Conservation (phyloP, 306 rosid species). For the Pterocarpus santalinus region DNA sequence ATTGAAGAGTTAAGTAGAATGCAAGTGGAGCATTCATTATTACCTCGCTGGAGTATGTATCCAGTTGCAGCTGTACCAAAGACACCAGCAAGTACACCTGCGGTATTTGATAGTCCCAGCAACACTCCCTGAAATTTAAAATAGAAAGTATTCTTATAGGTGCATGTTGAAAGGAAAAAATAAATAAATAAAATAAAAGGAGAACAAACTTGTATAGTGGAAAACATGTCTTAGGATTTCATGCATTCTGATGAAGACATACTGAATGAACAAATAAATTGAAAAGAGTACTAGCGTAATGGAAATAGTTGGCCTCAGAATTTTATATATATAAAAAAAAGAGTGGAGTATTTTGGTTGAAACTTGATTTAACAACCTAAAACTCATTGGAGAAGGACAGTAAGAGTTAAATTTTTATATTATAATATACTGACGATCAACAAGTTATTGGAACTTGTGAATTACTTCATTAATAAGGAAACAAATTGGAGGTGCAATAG, state of each 20-base stretch:
- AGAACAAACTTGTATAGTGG: conserved; percentile 7
- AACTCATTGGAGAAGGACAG: not conserved
- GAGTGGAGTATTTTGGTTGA: not conserved
- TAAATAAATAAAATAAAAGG: conserved; percentile 14
- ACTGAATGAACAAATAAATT: conserved; percentile 8
- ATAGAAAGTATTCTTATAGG: conserved; percentile 37
- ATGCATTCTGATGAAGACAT: not conserved
- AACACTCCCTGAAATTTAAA: conserved; percentile 78
- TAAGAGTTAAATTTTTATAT: too few species aligned
- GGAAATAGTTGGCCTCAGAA: not conserved
- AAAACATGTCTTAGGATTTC: conserved; percentile 14
- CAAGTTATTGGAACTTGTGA: not conserved
- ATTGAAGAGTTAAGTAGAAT: not conserved
- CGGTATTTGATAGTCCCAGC: conserved; percentile 91
- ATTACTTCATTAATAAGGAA: conserved; percentile 20
- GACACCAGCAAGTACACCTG: conserved; percentile 97
- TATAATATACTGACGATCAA: too few species aligned
- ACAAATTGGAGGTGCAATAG: conserved; percentile 21
- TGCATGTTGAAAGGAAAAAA: conserved; percentile 10
- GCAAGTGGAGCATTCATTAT: not conserved
- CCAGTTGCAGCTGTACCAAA: conserved; percentile 98
- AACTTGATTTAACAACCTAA: not conserved
- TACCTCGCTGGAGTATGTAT: conserved; percentile 91
- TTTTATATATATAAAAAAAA: not conserved
- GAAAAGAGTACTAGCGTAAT: not conserved